Evolutionary conservation across 202 grass and related monocot species (phyloP), one percentile per base, ranked within the genome.

Genomic region (Musa balbisiana): DNA sequence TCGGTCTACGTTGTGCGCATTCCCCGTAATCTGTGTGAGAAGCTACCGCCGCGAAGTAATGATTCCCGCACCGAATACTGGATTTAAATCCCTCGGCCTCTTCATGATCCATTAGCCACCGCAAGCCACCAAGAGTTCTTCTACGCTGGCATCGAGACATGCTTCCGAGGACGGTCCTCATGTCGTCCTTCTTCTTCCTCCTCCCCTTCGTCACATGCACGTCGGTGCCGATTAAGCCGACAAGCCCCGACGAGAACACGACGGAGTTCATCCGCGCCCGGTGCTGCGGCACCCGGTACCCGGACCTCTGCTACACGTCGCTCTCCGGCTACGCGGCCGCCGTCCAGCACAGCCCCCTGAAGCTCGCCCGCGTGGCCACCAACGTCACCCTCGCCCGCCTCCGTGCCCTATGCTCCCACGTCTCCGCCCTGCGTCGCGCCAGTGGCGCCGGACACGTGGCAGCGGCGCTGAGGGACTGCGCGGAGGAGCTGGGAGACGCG

Each of bases 241-340:
- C 11, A 3, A 15, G 1, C 4, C 33, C 43, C 33, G 67, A 49
- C 1, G 4, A 19, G 67, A 70, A 70, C 43, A 19, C 67, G 3
- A 70, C 67, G 43, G 67, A 70, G 67, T 70, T 70, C 67, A 70
- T 70, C 67, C 67, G 14, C 67, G 6, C 67, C 1, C 50, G 43
- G 16, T 70, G 67, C 67, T 8, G 67, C 15, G 6, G 13, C 26
- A 70, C 67, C 33, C 43, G 6, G 8, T 70, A 70, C 67, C 67
- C 67, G 16, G 33, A 19, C 26, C 67, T 70, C 67, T 70, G 67
- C 43, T 70, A 50, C 43, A 50, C 4, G 33, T 70, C 67, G 8
- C 25, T 70, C 26, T 15, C 43, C 33, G 14, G 29, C 67, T 51
- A 43, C 43, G 14, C 67, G 29, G 29, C 16, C 43, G 9, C 8